These are phyloP conservation scores for Nothophytophthora sp. DNA, from an alignment of 352 stramenopile genomes.

Conservation along the genomic window DNA sequence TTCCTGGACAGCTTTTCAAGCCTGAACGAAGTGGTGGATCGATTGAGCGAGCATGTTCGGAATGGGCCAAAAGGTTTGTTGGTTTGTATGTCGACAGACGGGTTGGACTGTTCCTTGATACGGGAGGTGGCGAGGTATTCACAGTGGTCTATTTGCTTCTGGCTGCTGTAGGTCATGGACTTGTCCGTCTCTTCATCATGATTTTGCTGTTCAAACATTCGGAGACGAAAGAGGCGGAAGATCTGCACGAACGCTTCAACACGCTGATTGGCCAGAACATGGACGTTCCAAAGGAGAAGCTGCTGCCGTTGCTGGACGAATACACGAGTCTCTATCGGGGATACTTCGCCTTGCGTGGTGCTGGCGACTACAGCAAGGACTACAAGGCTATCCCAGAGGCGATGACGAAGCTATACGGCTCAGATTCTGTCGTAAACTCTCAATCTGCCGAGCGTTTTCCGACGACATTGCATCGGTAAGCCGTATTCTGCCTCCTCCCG, in stretches of 20 bases:
- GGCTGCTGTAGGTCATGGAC: conserved; percentile 44
- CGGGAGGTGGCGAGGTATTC: no score
- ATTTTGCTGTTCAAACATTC: conserved; percentile 59
- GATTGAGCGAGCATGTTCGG: conserved; percentile 46
- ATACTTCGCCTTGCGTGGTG: conserved; percentile 51
- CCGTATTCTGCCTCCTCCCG: no score
- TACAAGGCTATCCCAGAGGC: conserved; percentile 30
- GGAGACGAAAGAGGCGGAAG: conserved; percentile 25
- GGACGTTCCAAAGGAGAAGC: conserved; percentile 27
- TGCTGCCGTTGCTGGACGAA: conserved; percentile 42
- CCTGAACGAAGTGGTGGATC: conserved; percentile 59
- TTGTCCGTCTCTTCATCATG: conserved; percentile 67
- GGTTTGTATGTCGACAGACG: not conserved
- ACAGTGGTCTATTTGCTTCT: conserved; percentile 2
- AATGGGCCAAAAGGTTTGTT: conserved; percentile 47
- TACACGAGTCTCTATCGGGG: conserved; percentile 52
- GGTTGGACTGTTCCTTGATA: no score
- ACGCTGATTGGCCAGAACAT: conserved; percentile 42
- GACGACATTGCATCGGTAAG: conserved; percentile 33
- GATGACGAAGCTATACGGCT: conserved; percentile 30
- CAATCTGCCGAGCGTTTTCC: conserved; percentile 19
- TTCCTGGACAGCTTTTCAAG: conserved; percentile 74
- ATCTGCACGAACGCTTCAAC: conserved; percentile 50
- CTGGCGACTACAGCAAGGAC: conserved; percentile 22
- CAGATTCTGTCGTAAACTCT: conserved; percentile 2